These are phyloP conservation scores for Calonectria pauciramosa DNA, from an alignment of 2,329 filamentous ascomycete species.

Conservation along the genomic window DNA sequence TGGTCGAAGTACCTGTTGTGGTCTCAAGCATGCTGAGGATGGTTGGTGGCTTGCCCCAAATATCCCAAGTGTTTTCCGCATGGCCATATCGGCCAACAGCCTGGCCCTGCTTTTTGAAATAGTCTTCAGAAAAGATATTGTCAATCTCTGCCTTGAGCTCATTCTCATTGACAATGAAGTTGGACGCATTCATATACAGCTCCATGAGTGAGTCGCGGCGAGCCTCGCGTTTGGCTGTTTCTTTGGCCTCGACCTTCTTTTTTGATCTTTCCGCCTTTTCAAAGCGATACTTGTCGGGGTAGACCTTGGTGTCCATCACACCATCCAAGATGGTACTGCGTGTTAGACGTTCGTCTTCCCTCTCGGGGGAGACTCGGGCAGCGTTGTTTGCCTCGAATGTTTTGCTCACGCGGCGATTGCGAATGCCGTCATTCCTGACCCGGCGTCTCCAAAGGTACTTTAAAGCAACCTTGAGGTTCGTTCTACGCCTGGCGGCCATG, in stretches of 20 bases:
- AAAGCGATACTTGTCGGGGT: constrained; percentile 75
- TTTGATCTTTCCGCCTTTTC: constrained; percentile 63
- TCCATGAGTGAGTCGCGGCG: constrained; percentile 83
- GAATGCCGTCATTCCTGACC: constrained; percentile 54
- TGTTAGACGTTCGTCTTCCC: constrained; percentile 83
- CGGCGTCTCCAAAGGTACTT: constrained; percentile 78
- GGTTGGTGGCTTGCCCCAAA: constrained; percentile 60
- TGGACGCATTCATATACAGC: constrained; percentile 88
- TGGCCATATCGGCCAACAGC: constrained; percentile 48
- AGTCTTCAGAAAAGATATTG: constrained; percentile 77
- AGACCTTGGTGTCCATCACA: constrained; percentile 61
- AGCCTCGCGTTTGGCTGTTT: constrained; percentile 64
- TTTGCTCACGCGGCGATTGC: constrained; percentile 55
- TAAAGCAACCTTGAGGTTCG: constrained; percentile 80
- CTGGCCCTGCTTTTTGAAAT: constrained; percentile 59
- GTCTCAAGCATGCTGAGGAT: constrained; percentile 60
- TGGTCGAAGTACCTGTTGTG: constrained; percentile 51
- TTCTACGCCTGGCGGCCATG: constrained; percentile 79
- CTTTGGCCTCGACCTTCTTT: constrained; percentile 58
- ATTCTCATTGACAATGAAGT: constrained; percentile 87
- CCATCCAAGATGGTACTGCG: constrained; percentile 73
- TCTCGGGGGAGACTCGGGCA: constrained; percentile 74
- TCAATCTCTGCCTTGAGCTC: constrained; percentile 83
- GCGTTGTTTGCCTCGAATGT: constrained; percentile 63
- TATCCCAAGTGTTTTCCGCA: constrained; percentile 67